Conservation (phyloP, 2,329 filamentous ascomycete species). For the Talaromyces piceae region DNA sequence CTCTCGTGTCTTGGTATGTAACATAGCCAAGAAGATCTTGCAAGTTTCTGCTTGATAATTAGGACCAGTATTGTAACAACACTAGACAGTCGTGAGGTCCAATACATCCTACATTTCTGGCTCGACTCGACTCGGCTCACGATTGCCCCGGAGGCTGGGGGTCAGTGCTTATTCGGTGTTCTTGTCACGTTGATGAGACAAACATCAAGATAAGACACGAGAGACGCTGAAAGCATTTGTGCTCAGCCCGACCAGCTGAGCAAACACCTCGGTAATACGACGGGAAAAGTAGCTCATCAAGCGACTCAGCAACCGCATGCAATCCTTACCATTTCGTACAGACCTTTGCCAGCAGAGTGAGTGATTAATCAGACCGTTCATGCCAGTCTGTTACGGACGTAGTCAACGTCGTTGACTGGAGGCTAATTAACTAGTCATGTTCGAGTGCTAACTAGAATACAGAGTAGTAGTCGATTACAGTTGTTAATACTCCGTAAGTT, state of each 20-base stretch:
- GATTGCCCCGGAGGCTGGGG: not conserved
- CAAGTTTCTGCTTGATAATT: not conserved
- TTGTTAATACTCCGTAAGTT: no score
- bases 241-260: no score
- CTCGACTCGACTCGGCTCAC: not conserved
- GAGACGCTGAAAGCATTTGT: no score
- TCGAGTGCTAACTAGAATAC: no score
- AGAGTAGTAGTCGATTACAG: no score
- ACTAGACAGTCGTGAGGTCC: not conserved
- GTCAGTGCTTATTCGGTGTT: not conserved
- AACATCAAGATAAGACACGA: no score
- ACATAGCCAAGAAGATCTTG: not conserved
- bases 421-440: not conserved
- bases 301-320: no score
- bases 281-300: no score
- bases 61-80: not conserved
- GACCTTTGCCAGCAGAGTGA: not conserved
- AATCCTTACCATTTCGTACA: not conserved
- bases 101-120: not conserved
- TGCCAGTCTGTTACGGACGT: no score
- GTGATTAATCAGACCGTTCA: not conserved
- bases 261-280: no score
- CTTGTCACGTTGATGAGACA: not conserved
- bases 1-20: no score
- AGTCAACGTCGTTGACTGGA: no score